Base-by-base conservation (phyloP, 805 yeast genomes). In the Myxozyma mucilagina region DNA sequence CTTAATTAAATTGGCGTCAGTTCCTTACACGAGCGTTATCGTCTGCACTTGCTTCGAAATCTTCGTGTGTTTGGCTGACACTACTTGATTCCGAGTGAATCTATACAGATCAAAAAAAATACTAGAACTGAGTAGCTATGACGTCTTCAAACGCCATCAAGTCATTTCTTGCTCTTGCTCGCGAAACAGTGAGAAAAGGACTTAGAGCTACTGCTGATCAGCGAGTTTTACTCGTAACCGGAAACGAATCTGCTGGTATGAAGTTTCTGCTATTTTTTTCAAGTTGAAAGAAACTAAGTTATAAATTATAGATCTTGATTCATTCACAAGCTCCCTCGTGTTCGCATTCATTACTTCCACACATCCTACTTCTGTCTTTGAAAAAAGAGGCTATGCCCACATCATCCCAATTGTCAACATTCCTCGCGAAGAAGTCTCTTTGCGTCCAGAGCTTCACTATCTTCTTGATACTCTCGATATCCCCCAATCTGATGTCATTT, bases 401-500 rank as follows among this genome's bases (percentile, higher is more conserved):
- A 70, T 81, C 8, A 71, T 87, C n/a, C 99, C 99, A 0, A 74
- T 91, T 57, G 75, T 94, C 51, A 89, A 89, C 69, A 87, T 93
- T 60, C 82, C 87, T 1, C 79, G 78, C 55, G 79, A 75, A 1
- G 97, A 93, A 56, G 75, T 93, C 39, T 65, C 72, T 11, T 75
- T 91, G 41, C 76, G 98, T 61, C 85, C 85, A 65, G 99, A 93
- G 70, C 83, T 91, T 29, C 77, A 75, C 10, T 76, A 77, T 61
- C 81, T 87, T 1, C 76, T 93, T 58, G 59, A 73, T 0, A 67
- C 74, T 8, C 78, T 82, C 44, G 72, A 78, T 0, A 79, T 93
- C 16, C 72, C 78, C 8, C 72, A 75, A 3, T 79, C 79, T 8
- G 73, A 79, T 60, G 74, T 94, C 16, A 79, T 83, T 56, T 93